These are phyloP conservation scores for Yamadazyma dendronema DNA, from an alignment of 1,139 yeast genomes.

Conservation along the genomic window DNA sequence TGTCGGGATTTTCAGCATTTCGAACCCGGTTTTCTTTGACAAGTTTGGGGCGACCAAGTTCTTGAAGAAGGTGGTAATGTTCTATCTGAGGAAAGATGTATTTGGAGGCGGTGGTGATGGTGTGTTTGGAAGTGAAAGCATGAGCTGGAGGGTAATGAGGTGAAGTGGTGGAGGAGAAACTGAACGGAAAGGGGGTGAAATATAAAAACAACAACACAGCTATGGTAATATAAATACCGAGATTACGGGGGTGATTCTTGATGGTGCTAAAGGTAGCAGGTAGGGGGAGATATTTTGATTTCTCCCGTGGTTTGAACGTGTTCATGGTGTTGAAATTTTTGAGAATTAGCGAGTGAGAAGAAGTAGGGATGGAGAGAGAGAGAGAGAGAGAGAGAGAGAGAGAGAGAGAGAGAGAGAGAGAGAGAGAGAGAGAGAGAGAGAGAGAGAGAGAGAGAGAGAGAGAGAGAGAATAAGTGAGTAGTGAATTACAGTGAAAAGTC, in stretches of 20 bases:
- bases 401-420: too few species aligned
- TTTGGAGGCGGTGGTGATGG: slow-evolving; percentile 45
- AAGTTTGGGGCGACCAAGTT: slow-evolving; percentile 51
- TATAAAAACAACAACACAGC: slow-evolving; percentile 23
- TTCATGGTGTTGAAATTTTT: neutral
- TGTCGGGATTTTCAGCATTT: slow-evolving; percentile 36
- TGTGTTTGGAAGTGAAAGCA: slow-evolving; percentile 32
- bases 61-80: slow-evolving; percentile 58
- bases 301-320: slow-evolving; percentile 15
- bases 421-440: too few species aligned
- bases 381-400: too few species aligned
- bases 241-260: slow-evolving; percentile 17
- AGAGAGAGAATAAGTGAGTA: too few species aligned
- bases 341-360: neutral
- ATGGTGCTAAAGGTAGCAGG: slow-evolving; percentile 30
- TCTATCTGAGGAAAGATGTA: slow-evolving; percentile 69
- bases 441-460: too few species aligned
- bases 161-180: slow-evolving; percentile 4
- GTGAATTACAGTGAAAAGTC: too few species aligned
- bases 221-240: slow-evolving; percentile 17
- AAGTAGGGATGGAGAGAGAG: neutral
- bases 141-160: slow-evolving; percentile 30
- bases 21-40: slow-evolving; percentile 44
- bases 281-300: slow-evolving; percentile 26
- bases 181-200: slow-evolving; percentile 12